Percentiles rank a stretch among this genome's conserved stretches.
Conservation (phyloP, 2,329 filamentous ascomycete species). For the Magnaporthiopsis poae region DNA sequence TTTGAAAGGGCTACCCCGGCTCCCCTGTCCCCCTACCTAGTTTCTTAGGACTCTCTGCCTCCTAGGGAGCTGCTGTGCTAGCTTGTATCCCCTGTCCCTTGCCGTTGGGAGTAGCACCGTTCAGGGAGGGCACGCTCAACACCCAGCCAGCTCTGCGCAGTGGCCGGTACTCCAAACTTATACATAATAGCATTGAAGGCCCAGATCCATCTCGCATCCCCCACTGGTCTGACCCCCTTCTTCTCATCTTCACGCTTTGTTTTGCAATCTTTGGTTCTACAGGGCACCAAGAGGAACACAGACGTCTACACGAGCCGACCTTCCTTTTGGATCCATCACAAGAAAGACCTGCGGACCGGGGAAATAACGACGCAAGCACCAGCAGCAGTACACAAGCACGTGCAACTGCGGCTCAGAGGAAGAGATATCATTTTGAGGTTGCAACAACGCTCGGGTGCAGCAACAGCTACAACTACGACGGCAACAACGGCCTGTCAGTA, state of each 20-base stretch:
- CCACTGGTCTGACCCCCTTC: not conserved
- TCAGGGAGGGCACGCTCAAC: not conserved
- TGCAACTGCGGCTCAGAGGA: not conserved
- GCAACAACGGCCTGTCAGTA: no score
- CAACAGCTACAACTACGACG: not conserved
- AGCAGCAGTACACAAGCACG: not conserved
- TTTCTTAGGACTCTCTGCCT: not conserved
- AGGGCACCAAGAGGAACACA: not conserved
- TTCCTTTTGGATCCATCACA: not conserved
- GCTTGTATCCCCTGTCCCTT: not conserved
- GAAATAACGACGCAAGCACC: not conserved
- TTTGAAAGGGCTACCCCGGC: not conserved
- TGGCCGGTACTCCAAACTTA: not conserved
- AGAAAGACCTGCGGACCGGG: not conserved
- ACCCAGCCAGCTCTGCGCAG: not conserved
- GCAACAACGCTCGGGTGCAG: not conserved
- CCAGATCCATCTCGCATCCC: not conserved
- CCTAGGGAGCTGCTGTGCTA: not conserved
- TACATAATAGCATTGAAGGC: conserved; percentile 4
- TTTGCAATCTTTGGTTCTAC: conserved; percentile 1
- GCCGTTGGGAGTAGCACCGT: not conserved
- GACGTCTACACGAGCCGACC: not conserved
- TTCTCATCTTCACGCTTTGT: not conserved
- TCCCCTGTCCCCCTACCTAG: not conserved
- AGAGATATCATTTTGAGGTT: not conserved